phyloP scores from a whole-genome alignment of 306 rosid species.

The Ormosia emarginata region DNA sequence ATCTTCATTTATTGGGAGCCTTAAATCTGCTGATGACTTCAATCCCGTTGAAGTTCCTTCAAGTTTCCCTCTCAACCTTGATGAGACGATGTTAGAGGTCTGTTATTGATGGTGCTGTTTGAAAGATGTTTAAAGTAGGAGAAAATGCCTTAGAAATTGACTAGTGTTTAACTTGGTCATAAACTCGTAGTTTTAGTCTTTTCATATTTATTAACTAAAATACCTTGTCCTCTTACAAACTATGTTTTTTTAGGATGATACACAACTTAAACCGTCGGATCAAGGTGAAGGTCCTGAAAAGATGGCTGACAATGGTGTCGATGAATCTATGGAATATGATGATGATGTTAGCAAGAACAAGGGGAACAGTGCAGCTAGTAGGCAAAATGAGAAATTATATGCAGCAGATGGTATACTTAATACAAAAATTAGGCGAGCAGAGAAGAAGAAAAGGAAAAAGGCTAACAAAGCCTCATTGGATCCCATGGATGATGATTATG shows the following conservation, averaged over 20 bases:
- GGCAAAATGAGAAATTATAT: constrained; percentile 84
- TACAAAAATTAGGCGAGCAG: constrained; percentile 65
- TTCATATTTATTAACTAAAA: not conserved
- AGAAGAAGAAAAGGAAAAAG: constrained; percentile 77
- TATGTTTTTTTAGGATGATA: constrained; percentile 39
- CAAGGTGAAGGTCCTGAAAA: constrained; percentile 35
- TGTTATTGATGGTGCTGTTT: constrained; percentile 11
- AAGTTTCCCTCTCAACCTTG: constrained; percentile 55
- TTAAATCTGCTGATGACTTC: constrained; percentile 68
- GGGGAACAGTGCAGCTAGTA: constrained; percentile 41
- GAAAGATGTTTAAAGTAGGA: not conserved
- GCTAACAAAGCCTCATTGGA: constrained; percentile 42
- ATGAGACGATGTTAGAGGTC: constrained; percentile 65
- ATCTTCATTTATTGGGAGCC: constrained; percentile 86
- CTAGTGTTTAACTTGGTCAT: not conserved
- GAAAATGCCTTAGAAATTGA: not conserved
- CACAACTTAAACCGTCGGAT: constrained; percentile 26
- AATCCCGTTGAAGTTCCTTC: constrained; percentile 89
- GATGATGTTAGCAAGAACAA: constrained; percentile 43
- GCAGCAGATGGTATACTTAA: constrained; percentile 78
- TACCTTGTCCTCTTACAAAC: not conserved
- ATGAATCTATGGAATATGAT: constrained; percentile 51
- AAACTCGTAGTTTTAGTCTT: not conserved
- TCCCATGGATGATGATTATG: constrained; percentile 78
- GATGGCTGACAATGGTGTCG: constrained; percentile 33